Evolutionary conservation across 106 monocot genomes (phyloP), one percentile per base, ranked within the genome.

Genomic region (Dactylorhiza incarnata): DNA sequence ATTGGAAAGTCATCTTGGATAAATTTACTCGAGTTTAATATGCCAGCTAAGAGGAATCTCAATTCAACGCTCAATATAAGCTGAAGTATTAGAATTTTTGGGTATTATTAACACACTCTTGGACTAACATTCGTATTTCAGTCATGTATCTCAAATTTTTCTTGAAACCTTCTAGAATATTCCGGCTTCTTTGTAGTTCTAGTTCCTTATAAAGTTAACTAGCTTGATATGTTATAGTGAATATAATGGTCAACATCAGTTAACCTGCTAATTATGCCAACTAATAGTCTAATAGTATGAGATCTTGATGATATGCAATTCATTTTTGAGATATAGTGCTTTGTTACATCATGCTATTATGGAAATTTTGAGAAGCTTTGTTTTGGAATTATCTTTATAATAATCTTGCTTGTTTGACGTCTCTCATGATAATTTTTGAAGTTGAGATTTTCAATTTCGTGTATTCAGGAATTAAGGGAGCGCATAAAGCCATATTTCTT

Each of bases 401-500:
- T 59, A 59, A 59, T 59, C 22, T 59, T 59, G 4, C 20, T 12
- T 22, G 58, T 59, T 59, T 59, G 58, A 59, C n/a, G 58, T 59
- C 20, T 22, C 22, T 5, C 9, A 59, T 59, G 19, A 7, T 0
- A 37, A 37, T 37, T 37, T 37, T 37, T 37, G 24, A 22, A 63
- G 26, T 63, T 63, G 63, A 63, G 9, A 9, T 46, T 17, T 72
- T 19, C 20, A 8, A 20, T 77, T 43, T 81, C 9, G 74, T 74
- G 53, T 44, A 22, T 72, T n/a, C 77, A 95, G 95, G 85, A 88
- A 71, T 71, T 99, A 82, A 89, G 99, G 81, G 86, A 94, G 58
- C 86, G 86, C 17, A 99, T 99, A 72, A 91, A 89, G 74, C 99
- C 99, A 50, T 94, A 89, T 77, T 99, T 99, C 72, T 78, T 99